Evolutionary conservation across 2,329 filamentous ascomycete genomes (phyloP).

Genomic region (Mollisia scopiformis): DNA sequence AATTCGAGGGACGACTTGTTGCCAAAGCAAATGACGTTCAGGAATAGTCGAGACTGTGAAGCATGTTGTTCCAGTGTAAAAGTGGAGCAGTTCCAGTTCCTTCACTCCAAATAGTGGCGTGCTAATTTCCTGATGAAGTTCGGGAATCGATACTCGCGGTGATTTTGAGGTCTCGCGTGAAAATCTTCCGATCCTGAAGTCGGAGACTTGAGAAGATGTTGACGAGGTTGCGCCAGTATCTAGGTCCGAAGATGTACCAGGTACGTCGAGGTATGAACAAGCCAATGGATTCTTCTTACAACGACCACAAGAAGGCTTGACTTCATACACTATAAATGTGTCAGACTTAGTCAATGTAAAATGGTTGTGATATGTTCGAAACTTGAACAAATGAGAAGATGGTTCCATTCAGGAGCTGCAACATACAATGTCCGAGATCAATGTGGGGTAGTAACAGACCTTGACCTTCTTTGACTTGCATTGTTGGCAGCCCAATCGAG

Average conservation of each 20-base stretch:
- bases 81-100: constrained; percentile 26
- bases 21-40: constrained; percentile 16
- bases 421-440: not conserved
- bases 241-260: not conserved
- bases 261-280: not conserved
- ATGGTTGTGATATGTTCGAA: no score
- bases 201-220: not conserved
- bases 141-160: not conserved
- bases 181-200: not conserved
- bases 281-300: not conserved
- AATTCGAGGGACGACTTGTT: constrained; percentile 19
- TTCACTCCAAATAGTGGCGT: constrained; percentile 2
- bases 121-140: not conserved
- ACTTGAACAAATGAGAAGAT: no score
- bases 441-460: constrained; percentile 5
- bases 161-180: no score
- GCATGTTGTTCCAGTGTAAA: constrained; percentile 22
- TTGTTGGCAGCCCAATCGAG: constrained; percentile 19
- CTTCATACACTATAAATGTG: not conserved
- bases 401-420: no score
- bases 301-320: not conserved
- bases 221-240: not conserved
- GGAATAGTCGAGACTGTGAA: constrained; percentile 13
- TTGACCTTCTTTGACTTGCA: constrained; percentile 24
- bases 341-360: not conserved